A percentile compares a stretch with the other conserved stretches of the same genome.
phyloP scores from a whole-genome alignment of 2,329 filamentous ascomycete species.

The Talaromyces sp. region DNA sequence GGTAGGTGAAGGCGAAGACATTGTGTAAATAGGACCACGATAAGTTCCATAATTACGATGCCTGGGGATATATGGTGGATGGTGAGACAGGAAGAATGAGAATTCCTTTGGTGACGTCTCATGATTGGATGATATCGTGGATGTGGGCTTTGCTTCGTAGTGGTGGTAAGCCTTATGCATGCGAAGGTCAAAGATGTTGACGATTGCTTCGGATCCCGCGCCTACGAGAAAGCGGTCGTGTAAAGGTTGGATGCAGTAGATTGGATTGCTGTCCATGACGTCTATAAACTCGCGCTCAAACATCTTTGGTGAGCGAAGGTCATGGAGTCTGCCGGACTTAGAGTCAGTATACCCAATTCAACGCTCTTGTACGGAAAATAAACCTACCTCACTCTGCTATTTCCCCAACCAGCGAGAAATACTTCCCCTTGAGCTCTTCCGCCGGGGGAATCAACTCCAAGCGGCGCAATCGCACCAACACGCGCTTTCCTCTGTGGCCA shows the following conservation, averaged over 20 bases:
- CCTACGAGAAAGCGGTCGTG: slow-evolving; percentile 57
- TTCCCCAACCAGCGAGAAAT: slow-evolving; percentile 60
- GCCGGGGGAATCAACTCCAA: slow-evolving; percentile 26
- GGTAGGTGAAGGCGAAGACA: slow-evolving; percentile 44
- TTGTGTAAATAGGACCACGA: slow-evolving; percentile 44
- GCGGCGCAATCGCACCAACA: slow-evolving; percentile 38
- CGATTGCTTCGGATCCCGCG: slow-evolving; percentile 54
- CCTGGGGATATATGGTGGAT: slow-evolving; percentile 21
- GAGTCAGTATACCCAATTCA: background rate
- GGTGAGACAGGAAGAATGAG: slow-evolving; percentile 43
- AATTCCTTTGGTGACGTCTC: slow-evolving; percentile 31
- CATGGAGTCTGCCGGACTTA: slow-evolving; percentile 50
- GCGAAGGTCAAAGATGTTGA: slow-evolving; percentile 63
- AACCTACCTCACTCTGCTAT: slow-evolving; percentile 49
- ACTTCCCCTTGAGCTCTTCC: slow-evolving; percentile 44
- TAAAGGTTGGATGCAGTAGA: slow-evolving; percentile 58
- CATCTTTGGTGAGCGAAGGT: slow-evolving; percentile 52
- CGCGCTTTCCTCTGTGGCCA: slow-evolving; percentile 22
- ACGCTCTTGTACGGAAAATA: background rate
- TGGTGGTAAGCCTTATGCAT: slow-evolving; percentile 41
- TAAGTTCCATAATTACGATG: slow-evolving; percentile 30
- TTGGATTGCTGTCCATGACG: slow-evolving; percentile 55
- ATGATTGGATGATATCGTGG: background rate
- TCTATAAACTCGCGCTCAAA: slow-evolving; percentile 54
- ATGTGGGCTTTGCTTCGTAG: slow-evolving; percentile 24